Evolutionary conservation across 805 yeast species (phyloP), one percentile per base, ranked within the genome.

Genomic region (Brettanomyces anomalus): DNA sequence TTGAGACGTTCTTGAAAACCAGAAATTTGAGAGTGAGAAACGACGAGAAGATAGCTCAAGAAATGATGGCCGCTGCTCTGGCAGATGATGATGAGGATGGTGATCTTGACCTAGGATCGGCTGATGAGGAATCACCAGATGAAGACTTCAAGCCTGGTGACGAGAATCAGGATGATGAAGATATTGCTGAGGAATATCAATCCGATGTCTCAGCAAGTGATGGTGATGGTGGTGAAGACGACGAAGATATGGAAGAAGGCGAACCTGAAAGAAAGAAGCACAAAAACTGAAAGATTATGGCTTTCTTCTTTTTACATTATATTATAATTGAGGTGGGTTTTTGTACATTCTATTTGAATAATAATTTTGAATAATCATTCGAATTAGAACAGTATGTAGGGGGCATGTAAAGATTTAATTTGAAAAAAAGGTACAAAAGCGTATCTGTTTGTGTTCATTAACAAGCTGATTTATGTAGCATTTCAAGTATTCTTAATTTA

Each of bases 1-100:
- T 93, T 46, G 95, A 90, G 59, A 71, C 70, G 36, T 93, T 72
- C 68, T 76, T 90, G 63, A 74, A 74, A 52, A 77, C 82, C 39
- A 88, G 86, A 71, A 84, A 83, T 44, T 66, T 93, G 46, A 71
- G 77, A 51, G 85, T 90, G 41, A 83, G 81, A 67, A 89, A 89
- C 58, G 97, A 90, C 56, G 89, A 88, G 49, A 85, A 80, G 52
- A 84, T 87, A 43, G 95, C 90, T 35, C 87, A 88, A 64, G 80
- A 80, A 40, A 72, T 85, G 69, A 66, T 88, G 57, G 84, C 82
- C 36, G 79, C 80, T 46, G 95, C 86, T 5, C 70, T 87, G 58
- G 85, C 76, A 35, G 79, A 68, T 40, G 74, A 69, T 13, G 79
- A 61, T 26, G 79, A 68, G 39, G 85, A 73, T 44, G 81, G 46